Conservation (phyloP, 2,329 filamentous ascomycete species). For the Reticulascus tulasneorum region DNA sequence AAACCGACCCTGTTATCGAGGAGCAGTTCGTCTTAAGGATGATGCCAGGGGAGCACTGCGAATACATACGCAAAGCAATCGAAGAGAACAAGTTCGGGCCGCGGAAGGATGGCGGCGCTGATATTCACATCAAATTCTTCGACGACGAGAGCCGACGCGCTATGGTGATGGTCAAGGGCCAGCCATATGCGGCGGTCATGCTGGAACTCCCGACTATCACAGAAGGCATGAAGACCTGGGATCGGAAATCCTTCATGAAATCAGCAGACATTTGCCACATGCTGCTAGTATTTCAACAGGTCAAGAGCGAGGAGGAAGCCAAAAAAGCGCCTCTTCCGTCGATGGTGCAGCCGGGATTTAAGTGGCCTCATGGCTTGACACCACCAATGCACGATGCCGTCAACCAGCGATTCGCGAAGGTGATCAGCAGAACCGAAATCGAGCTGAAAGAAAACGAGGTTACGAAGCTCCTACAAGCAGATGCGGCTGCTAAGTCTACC, state of each 20-base stretch:
- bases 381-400: constrained; percentile 84
- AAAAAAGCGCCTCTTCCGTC: constrained; percentile 63
- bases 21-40: constrained; percentile 88
- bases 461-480: constrained; percentile 66
- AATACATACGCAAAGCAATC: constrained; percentile 74
- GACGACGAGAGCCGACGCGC: constrained; percentile 70
- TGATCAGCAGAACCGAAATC: constrained; percentile 77
- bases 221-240: constrained; percentile 92
- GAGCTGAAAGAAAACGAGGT: constrained; percentile 81
- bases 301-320: constrained; percentile 64
- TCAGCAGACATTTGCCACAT: constrained; percentile 86
- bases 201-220: constrained; percentile 84
- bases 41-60: constrained; percentile 78
- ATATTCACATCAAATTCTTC: constrained; percentile 78
- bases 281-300: constrained; percentile 70
- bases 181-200: constrained; percentile 71
- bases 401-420: constrained; percentile 78
- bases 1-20: constrained; percentile 82
- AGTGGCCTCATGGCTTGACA: constrained; percentile 81
- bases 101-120: constrained; percentile 62
- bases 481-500: constrained; percentile 57
- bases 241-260: constrained; percentile 83
- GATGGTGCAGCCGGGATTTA: constrained; percentile 65
- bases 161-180: constrained; percentile 64
- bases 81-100: constrained; percentile 73